Conservation (phyloP, 2,329 filamentous ascomycete species). For the Graphilbum fragrans region DNA sequence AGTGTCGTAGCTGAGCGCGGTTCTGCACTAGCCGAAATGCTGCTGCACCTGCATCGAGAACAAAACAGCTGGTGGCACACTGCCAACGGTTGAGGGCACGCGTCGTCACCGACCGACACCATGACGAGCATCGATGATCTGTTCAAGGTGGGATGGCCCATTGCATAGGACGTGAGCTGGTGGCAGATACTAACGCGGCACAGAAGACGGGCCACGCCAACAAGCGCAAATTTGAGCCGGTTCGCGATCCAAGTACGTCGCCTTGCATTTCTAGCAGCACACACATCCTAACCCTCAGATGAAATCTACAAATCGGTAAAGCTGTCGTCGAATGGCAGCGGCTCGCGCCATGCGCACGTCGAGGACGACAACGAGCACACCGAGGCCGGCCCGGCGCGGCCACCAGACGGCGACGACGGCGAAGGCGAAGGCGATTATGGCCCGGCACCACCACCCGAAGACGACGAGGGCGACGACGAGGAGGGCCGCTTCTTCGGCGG, state of each 20-base stretch:
- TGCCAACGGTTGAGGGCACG: too few species aligned
- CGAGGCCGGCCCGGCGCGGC: constrained; percentile 36
- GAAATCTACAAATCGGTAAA: constrained; percentile 54
- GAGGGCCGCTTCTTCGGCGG: constrained; percentile 94
- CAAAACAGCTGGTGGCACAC: too few species aligned
- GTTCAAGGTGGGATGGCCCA: constrained; percentile 32
- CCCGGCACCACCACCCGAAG: constrained; percentile 32
- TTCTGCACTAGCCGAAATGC: too few species aligned
- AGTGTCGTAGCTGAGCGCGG: too few species aligned
- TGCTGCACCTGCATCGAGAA: too few species aligned
- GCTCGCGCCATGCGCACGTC: constrained; percentile 32
- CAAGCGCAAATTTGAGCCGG: constrained; percentile 52
- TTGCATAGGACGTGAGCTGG: too few species aligned
- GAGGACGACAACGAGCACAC: constrained; percentile 31
- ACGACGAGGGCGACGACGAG: constrained; percentile 53
- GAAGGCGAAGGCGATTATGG: constrained; percentile 35
- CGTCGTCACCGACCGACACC: too few species aligned
- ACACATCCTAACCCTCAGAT: constrained; percentile 22
- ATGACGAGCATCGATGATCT: constrained; percentile 50
- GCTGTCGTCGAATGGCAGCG: constrained; percentile 28
- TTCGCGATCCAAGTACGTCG: constrained; percentile 48
- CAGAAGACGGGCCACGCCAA: constrained; percentile 33
- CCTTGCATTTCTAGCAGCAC: not conserved
- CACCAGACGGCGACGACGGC: constrained; percentile 32
- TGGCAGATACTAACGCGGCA: too few species aligned